phyloP scores from a whole-genome alignment of 2,329 filamentous ascomycete genomes.

The Talaromyces rugulosus region DNA sequence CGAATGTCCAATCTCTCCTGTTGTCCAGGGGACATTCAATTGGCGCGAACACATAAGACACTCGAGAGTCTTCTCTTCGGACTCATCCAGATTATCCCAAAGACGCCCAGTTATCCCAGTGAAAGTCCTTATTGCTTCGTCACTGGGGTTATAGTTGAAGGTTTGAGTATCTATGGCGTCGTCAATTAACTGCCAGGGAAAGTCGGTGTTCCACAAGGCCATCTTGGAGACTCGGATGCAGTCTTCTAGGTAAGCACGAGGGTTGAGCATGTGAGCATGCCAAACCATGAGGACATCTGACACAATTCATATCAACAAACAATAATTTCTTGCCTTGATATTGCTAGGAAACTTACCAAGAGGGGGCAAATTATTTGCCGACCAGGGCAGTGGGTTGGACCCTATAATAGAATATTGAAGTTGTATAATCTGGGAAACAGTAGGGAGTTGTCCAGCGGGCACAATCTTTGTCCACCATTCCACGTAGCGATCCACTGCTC shows the following conservation, averaged over 20 bases:
- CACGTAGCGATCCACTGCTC: constrained; percentile 9
- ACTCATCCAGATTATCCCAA: constrained; percentile 10
- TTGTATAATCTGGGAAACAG: neutral
- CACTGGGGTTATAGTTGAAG: constrained; percentile 1
- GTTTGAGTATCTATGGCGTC: constrained; percentile 41
- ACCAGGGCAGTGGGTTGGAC: neutral
- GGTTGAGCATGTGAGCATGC: constrained; percentile 74
- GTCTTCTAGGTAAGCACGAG: constrained; percentile 65
- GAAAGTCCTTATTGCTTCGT: neutral
- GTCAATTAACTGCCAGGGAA: constrained; percentile 62
- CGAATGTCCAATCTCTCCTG: neutral
- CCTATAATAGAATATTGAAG: neutral
- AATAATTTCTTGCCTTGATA: neutral
- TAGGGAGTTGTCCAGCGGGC: neutral
- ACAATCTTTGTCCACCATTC: constrained; percentile 5
- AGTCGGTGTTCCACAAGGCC: constrained; percentile 54
- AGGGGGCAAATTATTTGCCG: neutral
- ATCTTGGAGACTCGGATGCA: constrained; percentile 54
- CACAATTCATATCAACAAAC: constrained; percentile 3
- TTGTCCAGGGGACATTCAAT: constrained; percentile 5
- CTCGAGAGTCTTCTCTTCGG: neutral
- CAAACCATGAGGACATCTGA: constrained; percentile 72
- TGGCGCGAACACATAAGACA: constrained; percentile 1
- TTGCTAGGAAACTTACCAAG: neutral
- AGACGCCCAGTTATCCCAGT: neutral